phyloP scores from a whole-genome alignment of 176 grass and related monocot species.

The Triticum monococcum region DNA sequence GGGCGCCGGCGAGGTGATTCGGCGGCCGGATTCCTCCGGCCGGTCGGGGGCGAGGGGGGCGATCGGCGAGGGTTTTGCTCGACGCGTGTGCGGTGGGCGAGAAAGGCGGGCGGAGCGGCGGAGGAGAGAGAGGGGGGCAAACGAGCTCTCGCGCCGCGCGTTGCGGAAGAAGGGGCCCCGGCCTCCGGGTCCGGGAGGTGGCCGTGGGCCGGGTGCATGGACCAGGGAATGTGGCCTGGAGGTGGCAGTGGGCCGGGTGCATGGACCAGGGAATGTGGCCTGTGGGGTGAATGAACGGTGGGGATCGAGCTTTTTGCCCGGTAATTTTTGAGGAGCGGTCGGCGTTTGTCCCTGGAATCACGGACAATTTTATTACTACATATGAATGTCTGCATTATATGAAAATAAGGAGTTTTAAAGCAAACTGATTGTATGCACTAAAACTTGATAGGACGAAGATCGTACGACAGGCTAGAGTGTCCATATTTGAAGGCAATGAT shows the following conservation, averaged over 20 bases:
- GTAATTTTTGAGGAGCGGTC: no score
- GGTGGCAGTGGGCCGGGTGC: neutral
- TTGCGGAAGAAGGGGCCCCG: neutral
- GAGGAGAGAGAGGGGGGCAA: neutral
- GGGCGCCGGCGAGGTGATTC: neutral
- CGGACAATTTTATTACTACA: no score
- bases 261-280: neutral
- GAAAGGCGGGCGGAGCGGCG: neutral
- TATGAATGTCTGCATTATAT: no score
- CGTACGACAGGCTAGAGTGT: no score
- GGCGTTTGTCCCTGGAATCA: no score
- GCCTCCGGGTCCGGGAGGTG: neutral
- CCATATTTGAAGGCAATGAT: no score
- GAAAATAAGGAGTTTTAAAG: no score
- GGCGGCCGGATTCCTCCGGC: neutral
- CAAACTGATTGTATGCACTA: no score
- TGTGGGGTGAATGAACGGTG: neutral
- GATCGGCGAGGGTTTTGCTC: conserved; percentile 17
- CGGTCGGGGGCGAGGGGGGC: neutral
- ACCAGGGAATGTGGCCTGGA: neutral
- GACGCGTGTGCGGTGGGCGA: neutral
- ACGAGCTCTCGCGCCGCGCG: neutral
- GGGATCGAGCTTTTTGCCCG: neutral
- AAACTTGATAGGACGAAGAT: no score
- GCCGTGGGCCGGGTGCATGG: neutral